Percentiles rank a stretch among this genome's conserved stretches.
phyloP scores from a whole-genome alignment of 345 rosid species.

The Litchi chinensis region DNA sequence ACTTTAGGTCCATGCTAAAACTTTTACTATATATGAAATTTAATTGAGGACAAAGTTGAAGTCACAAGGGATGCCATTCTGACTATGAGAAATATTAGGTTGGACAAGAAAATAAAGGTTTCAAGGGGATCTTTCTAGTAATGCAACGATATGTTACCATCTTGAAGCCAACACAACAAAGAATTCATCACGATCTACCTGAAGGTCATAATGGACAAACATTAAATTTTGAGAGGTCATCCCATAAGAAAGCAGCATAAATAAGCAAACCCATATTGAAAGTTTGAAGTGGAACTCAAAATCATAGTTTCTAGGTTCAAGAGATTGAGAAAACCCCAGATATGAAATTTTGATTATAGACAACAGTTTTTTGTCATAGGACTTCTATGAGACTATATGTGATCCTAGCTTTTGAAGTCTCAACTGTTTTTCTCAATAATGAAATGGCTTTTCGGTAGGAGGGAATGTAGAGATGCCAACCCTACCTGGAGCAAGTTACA shows the following conservation, averaged over 20 bases:
- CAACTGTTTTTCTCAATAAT: neutral
- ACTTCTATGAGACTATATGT: neutral
- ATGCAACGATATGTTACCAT: neutral
- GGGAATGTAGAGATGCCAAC: neutral
- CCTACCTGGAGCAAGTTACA: neutral
- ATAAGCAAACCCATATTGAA: too few relatives aligned
- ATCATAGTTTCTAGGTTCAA: neutral
- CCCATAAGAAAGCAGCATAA: neutral
- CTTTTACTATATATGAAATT: neutral
- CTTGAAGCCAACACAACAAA: neutral
- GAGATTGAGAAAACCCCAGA: neutral
- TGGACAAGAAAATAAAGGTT: too few relatives aligned
- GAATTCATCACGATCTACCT: neutral
- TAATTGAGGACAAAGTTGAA: neutral
- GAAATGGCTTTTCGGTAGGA: neutral
- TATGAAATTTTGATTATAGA: neutral
- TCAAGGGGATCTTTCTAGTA: too few relatives aligned
- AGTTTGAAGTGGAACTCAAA: too few relatives aligned
- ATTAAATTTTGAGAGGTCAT: neutral
- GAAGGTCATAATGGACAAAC: neutral
- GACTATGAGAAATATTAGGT: too few relatives aligned
- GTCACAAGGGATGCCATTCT: neutral
- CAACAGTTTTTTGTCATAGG: neutral
- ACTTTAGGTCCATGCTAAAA: neutral
- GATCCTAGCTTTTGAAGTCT: neutral